These are phyloP conservation scores for Prunus yedoensis DNA, from an alignment of 331 rosid species.

Conservation along the genomic window DNA sequence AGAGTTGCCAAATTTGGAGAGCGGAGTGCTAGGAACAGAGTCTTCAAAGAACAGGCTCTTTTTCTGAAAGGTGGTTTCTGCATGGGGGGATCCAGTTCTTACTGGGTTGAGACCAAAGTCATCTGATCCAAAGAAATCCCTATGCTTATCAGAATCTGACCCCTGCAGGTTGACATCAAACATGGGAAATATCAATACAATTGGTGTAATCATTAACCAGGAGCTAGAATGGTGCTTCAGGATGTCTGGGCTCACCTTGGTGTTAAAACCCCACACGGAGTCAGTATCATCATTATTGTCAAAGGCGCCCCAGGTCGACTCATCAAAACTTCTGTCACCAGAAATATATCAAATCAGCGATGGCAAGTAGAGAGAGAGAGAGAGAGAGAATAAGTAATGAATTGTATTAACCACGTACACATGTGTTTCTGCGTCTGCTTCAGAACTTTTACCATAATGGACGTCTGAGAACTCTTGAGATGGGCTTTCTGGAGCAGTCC, in stretches of 20 bases:
- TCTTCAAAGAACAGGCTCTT: conserved; percentile 89
- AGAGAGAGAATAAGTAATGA: not conserved
- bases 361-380: conserved; percentile 15
- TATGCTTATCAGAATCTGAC: conserved; percentile 51
- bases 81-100: conserved; percentile 62
- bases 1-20: conserved; percentile 75
- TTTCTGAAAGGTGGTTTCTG: conserved; percentile 57
- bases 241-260: conserved; percentile 60
- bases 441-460: conserved; percentile 54
- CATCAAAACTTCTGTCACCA: conserved; percentile 70
- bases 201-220: not conserved
- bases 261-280: conserved; percentile 84
- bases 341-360: conserved; percentile 29
- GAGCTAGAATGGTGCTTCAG: not conserved
- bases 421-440: conserved; percentile 69
- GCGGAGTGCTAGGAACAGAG: conserved; percentile 90
- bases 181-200: not conserved
- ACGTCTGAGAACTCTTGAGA: conserved; percentile 52
- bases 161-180: conserved; percentile 57
- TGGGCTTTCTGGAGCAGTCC: conserved; percentile 64
- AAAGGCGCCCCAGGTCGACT: conserved; percentile 85
- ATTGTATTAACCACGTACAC: conserved; percentile 34
- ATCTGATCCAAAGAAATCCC: conserved; percentile 63
- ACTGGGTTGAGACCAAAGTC: conserved; percentile 67
- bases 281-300: conserved; percentile 84